Evolutionary conservation across 306 rosid genomes (phyloP).

Genomic region (Aeschynomene evenia): DNA sequence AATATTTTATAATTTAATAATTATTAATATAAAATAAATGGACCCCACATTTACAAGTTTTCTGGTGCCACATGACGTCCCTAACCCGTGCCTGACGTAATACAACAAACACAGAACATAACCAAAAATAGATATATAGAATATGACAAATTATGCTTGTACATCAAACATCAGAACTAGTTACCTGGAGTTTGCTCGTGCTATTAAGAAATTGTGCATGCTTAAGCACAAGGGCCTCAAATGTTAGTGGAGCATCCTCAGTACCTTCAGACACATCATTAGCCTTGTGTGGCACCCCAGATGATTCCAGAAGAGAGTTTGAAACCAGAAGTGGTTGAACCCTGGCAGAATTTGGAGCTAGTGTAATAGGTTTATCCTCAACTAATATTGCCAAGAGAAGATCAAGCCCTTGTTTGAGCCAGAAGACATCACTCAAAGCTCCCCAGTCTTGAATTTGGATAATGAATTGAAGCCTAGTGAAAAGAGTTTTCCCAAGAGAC

Average conservation of each 20-base stretch:
- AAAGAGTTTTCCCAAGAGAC: slow-evolving; percentile 75
- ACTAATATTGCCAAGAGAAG: slow-evolving; percentile 91
- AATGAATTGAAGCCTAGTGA: slow-evolving; percentile 81
- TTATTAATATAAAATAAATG: neutral
- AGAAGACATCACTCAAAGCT: slow-evolving; percentile 91
- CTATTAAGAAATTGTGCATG: slow-evolving; percentile 83
- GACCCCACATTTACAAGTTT: neutral
- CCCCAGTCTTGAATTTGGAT: slow-evolving; percentile 94
- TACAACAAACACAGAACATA: slow-evolving; percentile 3
- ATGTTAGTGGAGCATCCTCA: slow-evolving; percentile 77
- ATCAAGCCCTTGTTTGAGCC: slow-evolving; percentile 99
- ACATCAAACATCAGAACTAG: neutral
- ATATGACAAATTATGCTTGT: neutral
- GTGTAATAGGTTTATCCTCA: slow-evolving; percentile 90
- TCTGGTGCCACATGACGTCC: neutral
- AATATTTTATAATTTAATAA: neutral
- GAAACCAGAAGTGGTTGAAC: slow-evolving; percentile 74
- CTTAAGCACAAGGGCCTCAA: slow-evolving; percentile 76
- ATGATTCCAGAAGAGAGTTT: slow-evolving; percentile 62
- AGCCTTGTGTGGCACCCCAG: slow-evolving; percentile 70
- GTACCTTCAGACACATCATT: slow-evolving; percentile 72
- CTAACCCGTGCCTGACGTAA: neutral
- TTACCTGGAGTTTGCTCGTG: slow-evolving; percentile 96
- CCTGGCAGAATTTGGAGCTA: slow-evolving; percentile 97
- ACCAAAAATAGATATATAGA: neutral